Percentiles rank a stretch among this genome's conserved stretches.
Conservation (phyloP, 441 rosid genomes). For the Adansonia rubrostipa region DNA sequence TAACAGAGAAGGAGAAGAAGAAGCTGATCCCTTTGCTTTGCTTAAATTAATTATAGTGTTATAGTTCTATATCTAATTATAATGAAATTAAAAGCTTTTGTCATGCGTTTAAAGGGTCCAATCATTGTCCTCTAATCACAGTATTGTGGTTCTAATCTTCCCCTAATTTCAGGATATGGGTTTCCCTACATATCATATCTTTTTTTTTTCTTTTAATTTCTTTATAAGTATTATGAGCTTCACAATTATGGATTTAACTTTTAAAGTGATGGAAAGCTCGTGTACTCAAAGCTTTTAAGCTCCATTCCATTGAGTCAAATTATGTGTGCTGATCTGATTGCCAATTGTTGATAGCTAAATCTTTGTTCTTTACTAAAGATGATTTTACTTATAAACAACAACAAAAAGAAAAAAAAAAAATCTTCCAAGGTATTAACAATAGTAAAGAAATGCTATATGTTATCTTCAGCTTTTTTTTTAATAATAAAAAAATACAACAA, state of each 20-base stretch:
- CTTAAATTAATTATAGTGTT: neutral
- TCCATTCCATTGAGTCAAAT: constrained; percentile 25
- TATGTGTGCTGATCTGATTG: constrained; percentile 19
- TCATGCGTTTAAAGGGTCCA: constrained; percentile 33
- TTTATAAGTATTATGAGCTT: neutral
- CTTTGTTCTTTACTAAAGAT: neutral
- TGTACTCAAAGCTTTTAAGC: neutral
- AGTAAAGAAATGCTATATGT: too few relatives aligned
- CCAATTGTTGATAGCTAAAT: neutral
- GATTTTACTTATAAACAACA: too few relatives aligned
- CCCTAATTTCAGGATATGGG: constrained; percentile 63
- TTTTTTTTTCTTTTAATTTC: neutral
- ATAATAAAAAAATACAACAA: too few relatives aligned
- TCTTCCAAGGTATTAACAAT: too few relatives aligned
- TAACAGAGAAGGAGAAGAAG: constrained; percentile 5
- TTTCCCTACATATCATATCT: constrained; percentile 20
- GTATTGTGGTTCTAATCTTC: constrained; percentile 37
- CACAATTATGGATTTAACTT: neutral
- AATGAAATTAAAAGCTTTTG: constrained; percentile 9
- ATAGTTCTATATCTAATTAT: neutral
- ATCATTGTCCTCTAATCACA: constrained; percentile 33
- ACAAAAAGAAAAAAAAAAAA: too few relatives aligned
- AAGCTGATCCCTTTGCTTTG: constrained; percentile 31
- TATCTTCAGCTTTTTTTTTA: too few relatives aligned
- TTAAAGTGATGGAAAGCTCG: constrained; percentile 16